Evolutionary conservation across 306 rosid species (phyloP).

Genomic region (Sesbania bispinosa): DNA sequence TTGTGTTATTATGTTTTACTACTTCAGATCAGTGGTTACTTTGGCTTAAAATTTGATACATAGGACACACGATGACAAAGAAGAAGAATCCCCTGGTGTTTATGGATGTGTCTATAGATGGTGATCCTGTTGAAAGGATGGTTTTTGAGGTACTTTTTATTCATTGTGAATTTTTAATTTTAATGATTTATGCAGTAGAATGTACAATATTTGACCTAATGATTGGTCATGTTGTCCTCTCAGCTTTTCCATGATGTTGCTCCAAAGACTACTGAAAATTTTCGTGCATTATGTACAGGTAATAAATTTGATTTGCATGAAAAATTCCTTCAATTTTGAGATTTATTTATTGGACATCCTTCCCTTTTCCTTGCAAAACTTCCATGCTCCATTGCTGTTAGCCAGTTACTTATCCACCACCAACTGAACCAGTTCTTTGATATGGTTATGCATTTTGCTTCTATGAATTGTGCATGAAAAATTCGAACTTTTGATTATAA

Average conservation of each 20-base stretch:
- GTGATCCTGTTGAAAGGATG: conserved; percentile 83
- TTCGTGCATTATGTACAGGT: conserved; percentile 95
- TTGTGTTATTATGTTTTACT: not conserved
- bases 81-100: conserved; percentile 68
- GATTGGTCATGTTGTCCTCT: not conserved
- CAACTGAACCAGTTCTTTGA: not conserved
- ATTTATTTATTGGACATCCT: not conserved
- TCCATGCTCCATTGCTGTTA: no score
- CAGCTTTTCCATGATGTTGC: conserved; percentile 87
- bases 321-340: not conserved
- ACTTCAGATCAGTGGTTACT: conserved; percentile 32
- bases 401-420: not conserved
- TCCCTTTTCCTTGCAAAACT: not conserved
- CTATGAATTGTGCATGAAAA: no score
- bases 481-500: no score
- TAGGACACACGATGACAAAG: conserved; percentile 56
- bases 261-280: conserved; percentile 93
- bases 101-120: conserved; percentile 87
- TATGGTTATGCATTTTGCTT: not conserved
- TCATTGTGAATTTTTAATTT: no score
- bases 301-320: not conserved
- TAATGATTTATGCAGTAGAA: not conserved
- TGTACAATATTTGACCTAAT: not conserved
- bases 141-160: conserved; percentile 69
- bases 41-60: conserved; percentile 25